A percentile compares a stretch with the other conserved stretches of the same genome.
These are phyloP conservation scores for Suhomyces atakaporum DNA, from an alignment of 1,139 yeast species.

Conservation along the genomic window DNA sequence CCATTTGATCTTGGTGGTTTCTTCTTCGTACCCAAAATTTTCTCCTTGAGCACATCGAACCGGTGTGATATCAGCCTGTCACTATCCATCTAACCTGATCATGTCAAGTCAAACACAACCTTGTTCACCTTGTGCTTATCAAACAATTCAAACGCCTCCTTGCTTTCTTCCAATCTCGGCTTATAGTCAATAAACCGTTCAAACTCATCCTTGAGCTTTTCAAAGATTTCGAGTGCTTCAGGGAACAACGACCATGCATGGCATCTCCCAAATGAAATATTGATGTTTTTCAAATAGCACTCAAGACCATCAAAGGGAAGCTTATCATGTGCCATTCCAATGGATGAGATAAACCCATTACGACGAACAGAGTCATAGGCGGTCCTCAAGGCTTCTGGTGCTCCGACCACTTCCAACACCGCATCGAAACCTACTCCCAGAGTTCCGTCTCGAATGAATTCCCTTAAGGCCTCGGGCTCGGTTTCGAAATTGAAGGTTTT, in stretches of 20 bases:
- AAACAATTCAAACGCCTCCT: constrained; percentile 51
- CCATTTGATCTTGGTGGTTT: too few relatives aligned
- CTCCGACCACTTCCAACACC: constrained; percentile 61
- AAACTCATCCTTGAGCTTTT: constrained; percentile 45
- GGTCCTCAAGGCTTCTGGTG: constrained; percentile 49
- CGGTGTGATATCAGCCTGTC: too few relatives aligned
- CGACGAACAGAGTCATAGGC: constrained; percentile 58
- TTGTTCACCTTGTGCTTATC: constrained; percentile 58
- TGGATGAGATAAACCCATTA: constrained; percentile 59
- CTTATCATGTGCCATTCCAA: constrained; percentile 64
- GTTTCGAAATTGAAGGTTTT: constrained; percentile 45
- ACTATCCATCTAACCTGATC: too few relatives aligned
- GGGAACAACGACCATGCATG: constrained; percentile 60
- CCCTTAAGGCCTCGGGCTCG: constrained; percentile 28
- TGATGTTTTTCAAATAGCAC: constrained; percentile 58
- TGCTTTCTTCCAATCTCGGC: constrained; percentile 46
- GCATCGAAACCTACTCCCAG: constrained; percentile 52
- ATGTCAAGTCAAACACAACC: constrained; percentile 45
- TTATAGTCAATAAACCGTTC: constrained; percentile 49
- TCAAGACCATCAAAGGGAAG: constrained; percentile 62
- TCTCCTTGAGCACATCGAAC: too few relatives aligned
- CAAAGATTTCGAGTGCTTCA: constrained; percentile 54
- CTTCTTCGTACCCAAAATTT: too few relatives aligned
- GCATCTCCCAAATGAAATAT: constrained; percentile 64
- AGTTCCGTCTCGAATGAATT: constrained; percentile 31